A percentile compares a stretch with the other conserved stretches of the same genome.
Evolutionary conservation across 2,329 filamentous ascomycete genomes (phyloP).

Genomic region (Calonectria ilicicola): DNA sequence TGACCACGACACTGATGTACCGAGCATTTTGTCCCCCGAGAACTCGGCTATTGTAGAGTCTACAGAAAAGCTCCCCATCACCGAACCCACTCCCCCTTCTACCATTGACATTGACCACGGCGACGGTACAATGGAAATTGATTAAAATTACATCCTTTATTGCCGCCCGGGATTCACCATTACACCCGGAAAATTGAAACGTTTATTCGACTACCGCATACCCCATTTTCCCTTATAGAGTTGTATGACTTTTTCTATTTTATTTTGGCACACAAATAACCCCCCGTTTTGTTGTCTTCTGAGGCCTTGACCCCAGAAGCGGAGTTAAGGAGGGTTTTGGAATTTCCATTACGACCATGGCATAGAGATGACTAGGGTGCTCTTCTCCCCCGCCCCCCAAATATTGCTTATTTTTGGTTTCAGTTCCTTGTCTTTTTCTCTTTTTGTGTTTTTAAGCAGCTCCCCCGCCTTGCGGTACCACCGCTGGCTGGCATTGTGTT

Average conservation of each 20-base stretch:
- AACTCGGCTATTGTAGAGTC: slow-evolving; percentile 45
- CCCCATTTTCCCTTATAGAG: slow-evolving; percentile 31
- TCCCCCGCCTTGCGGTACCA: not conserved
- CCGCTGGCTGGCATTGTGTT: not conserved
- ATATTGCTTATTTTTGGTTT: slow-evolving; percentile 24
- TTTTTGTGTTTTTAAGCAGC: not conserved
- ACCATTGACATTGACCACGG: slow-evolving; percentile 55
- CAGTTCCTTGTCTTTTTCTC: slow-evolving; percentile 3
- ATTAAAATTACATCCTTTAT: slow-evolving; percentile 39
- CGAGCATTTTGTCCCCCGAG: slow-evolving; percentile 41
- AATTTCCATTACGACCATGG: slow-evolving; percentile 38
- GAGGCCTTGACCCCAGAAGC: slow-evolving; percentile 33
- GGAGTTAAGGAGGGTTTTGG: slow-evolving; percentile 38
- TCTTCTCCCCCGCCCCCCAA: slow-evolving; percentile 12
- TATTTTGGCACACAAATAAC: not conserved
- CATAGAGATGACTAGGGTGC: slow-evolving; percentile 42
- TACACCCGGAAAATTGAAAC: slow-evolving; percentile 29
- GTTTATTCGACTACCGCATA: slow-evolving; percentile 33
- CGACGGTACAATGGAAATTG: slow-evolving; percentile 55
- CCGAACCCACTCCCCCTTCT: slow-evolving; percentile 54
- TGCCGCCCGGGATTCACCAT: slow-evolving; percentile 19
- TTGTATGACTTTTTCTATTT: slow-evolving; percentile 29
- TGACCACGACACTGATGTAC: slow-evolving; percentile 39
- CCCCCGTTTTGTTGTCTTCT: slow-evolving; percentile 16
- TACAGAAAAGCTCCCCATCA: slow-evolving; percentile 49